These are phyloP conservation scores for Pyrus betulifolia DNA, from an alignment of 306 rosid genomes.

Conservation along the genomic window DNA sequence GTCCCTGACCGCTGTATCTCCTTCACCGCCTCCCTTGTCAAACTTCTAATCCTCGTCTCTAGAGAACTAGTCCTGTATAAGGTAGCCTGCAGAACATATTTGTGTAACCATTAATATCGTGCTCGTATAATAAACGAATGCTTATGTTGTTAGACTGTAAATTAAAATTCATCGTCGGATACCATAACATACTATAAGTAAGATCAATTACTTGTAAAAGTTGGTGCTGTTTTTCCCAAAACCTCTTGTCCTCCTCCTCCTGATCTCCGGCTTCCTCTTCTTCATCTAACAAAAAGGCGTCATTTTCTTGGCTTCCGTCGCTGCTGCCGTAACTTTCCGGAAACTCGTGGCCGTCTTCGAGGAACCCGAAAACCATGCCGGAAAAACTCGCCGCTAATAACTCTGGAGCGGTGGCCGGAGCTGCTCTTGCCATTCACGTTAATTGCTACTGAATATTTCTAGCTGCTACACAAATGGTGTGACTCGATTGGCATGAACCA, in stretches of 20 bases:
- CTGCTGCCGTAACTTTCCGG: constrained; percentile 21
- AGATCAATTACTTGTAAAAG: constrained; percentile 40
- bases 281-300: constrained; percentile 23
- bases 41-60: constrained; percentile 55
- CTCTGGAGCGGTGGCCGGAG: constrained; percentile 6
- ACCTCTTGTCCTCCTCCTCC: constrained; percentile 32
- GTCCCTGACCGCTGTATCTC: constrained; percentile 26
- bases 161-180: neutral
- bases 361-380: constrained; percentile 62
- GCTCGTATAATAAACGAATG: neutral
- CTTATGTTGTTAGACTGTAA: neutral
- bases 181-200: neutral
- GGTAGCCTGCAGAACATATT: constrained; percentile 23
- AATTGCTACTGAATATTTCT: neutral
- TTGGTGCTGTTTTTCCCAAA: constrained; percentile 71
- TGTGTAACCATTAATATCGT: neutral
- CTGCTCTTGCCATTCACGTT: neutral
- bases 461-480: neutral
- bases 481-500: neutral
- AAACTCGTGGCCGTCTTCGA: constrained; percentile 22
- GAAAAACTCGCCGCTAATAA: constrained; percentile 5
- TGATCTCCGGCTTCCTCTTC: constrained; percentile 20
- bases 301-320: constrained; percentile 8
- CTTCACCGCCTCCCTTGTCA: constrained; percentile 37
- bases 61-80: constrained; percentile 39